Evolutionary conservation across 352 stramenopile genomes (phyloP).

Genomic region (Phytophthora vignae): DNA sequence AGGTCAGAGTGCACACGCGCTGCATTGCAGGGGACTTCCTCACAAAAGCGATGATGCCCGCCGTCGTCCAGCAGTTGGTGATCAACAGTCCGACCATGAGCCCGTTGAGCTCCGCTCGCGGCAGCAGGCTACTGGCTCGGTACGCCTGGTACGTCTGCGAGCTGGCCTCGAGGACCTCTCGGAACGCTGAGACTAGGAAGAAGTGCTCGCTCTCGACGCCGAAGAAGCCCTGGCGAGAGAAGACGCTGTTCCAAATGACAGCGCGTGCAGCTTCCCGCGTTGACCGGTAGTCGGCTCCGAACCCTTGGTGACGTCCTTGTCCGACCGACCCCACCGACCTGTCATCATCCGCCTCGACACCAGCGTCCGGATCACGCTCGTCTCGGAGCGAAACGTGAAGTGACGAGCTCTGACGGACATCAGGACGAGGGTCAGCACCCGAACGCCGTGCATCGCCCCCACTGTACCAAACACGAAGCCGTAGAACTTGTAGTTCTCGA

Average conservation of each 20-base stretch:
- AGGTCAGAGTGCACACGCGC: constrained; percentile 8
- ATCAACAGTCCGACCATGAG: constrained; percentile 28
- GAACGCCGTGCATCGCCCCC: constrained; percentile 33
- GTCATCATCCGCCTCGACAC: not conserved
- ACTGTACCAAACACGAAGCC: constrained; percentile 37
- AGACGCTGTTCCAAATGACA: constrained; percentile 20
- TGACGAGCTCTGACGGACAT: not conserved
- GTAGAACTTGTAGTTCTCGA: constrained; percentile 31
- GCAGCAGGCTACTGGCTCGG: constrained; percentile 27
- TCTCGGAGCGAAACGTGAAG: constrained; percentile 31
- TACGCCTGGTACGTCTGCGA: constrained; percentile 43
- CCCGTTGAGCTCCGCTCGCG: constrained; percentile 13
- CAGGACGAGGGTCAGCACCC: constrained; percentile 11
- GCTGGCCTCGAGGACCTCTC: constrained; percentile 33
- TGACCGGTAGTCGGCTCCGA: too few species aligned
- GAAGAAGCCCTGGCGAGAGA: constrained; percentile 25
- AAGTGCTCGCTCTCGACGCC: constrained; percentile 44
- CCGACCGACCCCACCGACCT: not conserved
- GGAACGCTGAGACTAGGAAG: constrained; percentile 22
- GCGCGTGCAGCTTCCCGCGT: not conserved
- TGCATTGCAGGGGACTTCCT: constrained; percentile 22
- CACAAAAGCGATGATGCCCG: constrained; percentile 24
- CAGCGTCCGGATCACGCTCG: not conserved
- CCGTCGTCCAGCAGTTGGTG: constrained; percentile 34
- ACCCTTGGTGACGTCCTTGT: not conserved